These are phyloP conservation scores for Carex cristatella DNA, from an alignment of 176 grass and related monocot genomes.

Conservation along the genomic window DNA sequence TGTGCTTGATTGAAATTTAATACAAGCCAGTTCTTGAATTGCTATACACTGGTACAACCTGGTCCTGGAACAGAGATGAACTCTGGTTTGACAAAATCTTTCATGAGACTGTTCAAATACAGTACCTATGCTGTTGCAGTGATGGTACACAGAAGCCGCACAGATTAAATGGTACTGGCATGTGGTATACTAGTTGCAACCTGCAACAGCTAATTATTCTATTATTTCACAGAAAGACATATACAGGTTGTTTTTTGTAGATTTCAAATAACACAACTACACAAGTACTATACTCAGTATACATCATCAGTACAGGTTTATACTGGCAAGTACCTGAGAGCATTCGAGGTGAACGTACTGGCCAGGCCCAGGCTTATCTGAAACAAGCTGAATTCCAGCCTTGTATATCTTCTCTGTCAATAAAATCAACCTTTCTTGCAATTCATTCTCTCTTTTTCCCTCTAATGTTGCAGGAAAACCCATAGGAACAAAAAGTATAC, in stretches of 20 bases:
- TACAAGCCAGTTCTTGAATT: neutral
- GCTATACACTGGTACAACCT: neutral
- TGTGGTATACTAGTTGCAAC: neutral
- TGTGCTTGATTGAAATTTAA: neutral
- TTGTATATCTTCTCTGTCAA: slow-evolving; percentile 36
- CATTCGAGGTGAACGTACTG: slow-evolving; percentile 27
- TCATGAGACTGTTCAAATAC: slow-evolving; percentile 18
- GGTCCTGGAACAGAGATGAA: neutral
- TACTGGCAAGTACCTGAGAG: slow-evolving; percentile 36
- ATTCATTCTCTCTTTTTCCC: neutral
- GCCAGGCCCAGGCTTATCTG: slow-evolving; percentile 42
- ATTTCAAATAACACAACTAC: slow-evolving; percentile 4
- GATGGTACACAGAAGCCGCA: neutral
- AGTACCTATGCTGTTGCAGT: neutral
- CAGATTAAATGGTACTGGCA: neutral
- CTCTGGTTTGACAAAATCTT: neutral
- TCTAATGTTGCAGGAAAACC: neutral
- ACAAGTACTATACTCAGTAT: neutral
- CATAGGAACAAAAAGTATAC: neutral
- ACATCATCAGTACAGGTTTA: neutral
- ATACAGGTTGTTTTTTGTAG: neutral
- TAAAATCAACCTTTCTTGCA: slow-evolving; percentile 6
- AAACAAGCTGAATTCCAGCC: slow-evolving; percentile 33
- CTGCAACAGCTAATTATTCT: neutral
- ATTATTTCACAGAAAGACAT: neutral